Conservation (phyloP, 176 grass and related monocot species). For the barley (Hordeum vulgare) region DNA sequence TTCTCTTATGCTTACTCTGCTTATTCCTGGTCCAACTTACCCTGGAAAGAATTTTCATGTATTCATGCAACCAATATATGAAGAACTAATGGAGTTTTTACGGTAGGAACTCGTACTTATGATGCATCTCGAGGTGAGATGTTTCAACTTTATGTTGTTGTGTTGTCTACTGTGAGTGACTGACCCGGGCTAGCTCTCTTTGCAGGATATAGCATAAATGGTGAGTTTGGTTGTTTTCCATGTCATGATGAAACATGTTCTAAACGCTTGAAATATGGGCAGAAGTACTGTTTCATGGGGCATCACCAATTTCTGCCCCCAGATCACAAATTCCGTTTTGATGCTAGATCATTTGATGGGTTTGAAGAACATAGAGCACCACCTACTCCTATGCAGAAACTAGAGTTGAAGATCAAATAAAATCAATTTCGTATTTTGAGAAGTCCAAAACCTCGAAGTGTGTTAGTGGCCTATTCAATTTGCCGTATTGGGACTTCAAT, state of each 20-base stretch:
- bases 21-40: background rate
- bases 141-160: background rate
- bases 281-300: too few relatives aligned
- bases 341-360: too few relatives aligned
- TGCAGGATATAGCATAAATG: too few relatives aligned
- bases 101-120: background rate
- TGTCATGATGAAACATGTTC: too few relatives aligned
- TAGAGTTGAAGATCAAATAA: background rate
- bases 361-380: too few relatives aligned
- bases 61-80: constrained; percentile 6
- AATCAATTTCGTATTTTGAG: background rate
- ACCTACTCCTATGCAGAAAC: background rate
- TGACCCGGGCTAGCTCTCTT: background rate
- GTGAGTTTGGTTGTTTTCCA: too few relatives aligned
- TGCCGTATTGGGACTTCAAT: background rate
- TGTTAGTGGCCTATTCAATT: background rate
- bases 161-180: background rate
- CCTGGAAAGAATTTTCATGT: background rate
- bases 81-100: constrained; percentile 10
- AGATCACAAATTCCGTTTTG: too few relatives aligned
- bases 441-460: background rate
- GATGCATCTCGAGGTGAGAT: constrained; percentile 14
- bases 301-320: too few relatives aligned
- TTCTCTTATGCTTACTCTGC: background rate
- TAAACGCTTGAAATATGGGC: too few relatives aligned